These are phyloP conservation scores for Fistulinella prunicolor DNA, from an alignment of 768 basidiomycete species.

Conservation along the genomic window DNA sequence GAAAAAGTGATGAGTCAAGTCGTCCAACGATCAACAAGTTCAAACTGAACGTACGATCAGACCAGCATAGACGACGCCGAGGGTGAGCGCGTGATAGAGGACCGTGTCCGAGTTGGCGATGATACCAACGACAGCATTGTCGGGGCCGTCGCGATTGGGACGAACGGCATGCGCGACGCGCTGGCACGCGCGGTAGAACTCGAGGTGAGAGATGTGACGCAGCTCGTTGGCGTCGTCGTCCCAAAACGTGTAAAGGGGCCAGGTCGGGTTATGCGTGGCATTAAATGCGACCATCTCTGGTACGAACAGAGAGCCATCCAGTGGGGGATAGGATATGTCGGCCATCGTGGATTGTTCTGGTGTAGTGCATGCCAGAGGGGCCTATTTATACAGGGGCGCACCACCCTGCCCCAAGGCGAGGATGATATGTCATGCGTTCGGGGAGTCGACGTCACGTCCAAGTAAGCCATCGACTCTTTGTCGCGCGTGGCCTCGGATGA, in stretches of 20 bases:
- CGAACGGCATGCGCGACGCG: conserved; percentile 40
- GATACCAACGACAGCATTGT: not conserved
- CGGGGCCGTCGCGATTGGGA: conserved; percentile 25
- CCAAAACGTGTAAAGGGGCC: conserved; percentile 32
- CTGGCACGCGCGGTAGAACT: conserved; percentile 45
- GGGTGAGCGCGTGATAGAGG: conserved; percentile 40
- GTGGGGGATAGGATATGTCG: conserved; percentile 23
- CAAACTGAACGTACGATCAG: conserved; percentile 5
- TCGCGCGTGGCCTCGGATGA: no score
- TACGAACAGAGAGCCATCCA: conserved; percentile 32
- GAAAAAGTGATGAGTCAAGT: not conserved
- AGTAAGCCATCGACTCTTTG: no score
- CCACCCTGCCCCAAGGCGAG: no score
- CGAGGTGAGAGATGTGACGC: conserved; percentile 36
- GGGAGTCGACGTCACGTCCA: no score
- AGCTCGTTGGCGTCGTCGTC: conserved; percentile 17
- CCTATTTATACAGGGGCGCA: no score
- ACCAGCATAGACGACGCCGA: conserved; percentile 30
- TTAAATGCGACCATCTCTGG: conserved; percentile 17
- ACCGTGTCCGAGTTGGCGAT: conserved; percentile 13
- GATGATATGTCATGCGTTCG: no score
- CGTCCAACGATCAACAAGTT: not conserved
- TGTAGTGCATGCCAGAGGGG: no score
- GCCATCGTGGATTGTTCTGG: no score
- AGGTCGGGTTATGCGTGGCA: conserved; percentile 27